Percentiles rank a stretch among this genome's conserved stretches.
These are phyloP conservation scores for Gaertneriomyces sp. DNA, from an alignment of 192 early-diverging fungal species.

Conservation along the genomic window DNA sequence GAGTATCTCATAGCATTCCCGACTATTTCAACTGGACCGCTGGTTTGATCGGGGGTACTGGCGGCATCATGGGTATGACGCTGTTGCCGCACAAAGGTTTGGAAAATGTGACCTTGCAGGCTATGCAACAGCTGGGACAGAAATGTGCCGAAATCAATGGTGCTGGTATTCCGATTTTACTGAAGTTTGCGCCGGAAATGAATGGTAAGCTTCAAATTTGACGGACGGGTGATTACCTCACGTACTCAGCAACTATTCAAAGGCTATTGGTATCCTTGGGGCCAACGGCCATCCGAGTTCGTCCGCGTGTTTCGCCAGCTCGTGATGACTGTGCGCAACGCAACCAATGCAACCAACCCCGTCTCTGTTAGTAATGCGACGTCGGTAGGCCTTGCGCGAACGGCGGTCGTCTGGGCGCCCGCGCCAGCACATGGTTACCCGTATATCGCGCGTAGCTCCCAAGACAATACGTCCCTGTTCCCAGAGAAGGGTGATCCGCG, in stretches of 20 bases:
- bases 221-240: no score
- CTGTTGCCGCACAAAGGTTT: slow-evolving; percentile 32
- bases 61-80: slow-evolving; percentile 38
- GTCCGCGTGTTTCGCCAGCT: slow-evolving; percentile 10
- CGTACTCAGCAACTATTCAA: background rate
- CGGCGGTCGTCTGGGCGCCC: slow-evolving; percentile 39
- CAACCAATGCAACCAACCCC: slow-evolving; percentile 19
- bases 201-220: slow-evolving; percentile 25
- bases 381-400: slow-evolving; percentile 4
- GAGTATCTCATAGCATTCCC: slow-evolving; percentile 14
- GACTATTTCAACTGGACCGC: slow-evolving; percentile 33
- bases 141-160: slow-evolving; percentile 28
- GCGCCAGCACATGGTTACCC: slow-evolving; percentile 40
- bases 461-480: background rate
- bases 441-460: background rate
- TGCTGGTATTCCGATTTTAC: slow-evolving; percentile 28
- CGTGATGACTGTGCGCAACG: slow-evolving; percentile 20
- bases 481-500: background rate
- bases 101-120: slow-evolving; percentile 6
- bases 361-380: slow-evolving; percentile 3
- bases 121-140: slow-evolving; percentile 13
- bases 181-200: slow-evolving; percentile 43
- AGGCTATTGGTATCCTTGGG: slow-evolving; percentile 37
- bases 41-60: slow-evolving; percentile 20
- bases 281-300: slow-evolving; percentile 29